Base-by-base conservation (phyloP, 169 alveolate species). In the Amoebophrya sp. region DNA sequence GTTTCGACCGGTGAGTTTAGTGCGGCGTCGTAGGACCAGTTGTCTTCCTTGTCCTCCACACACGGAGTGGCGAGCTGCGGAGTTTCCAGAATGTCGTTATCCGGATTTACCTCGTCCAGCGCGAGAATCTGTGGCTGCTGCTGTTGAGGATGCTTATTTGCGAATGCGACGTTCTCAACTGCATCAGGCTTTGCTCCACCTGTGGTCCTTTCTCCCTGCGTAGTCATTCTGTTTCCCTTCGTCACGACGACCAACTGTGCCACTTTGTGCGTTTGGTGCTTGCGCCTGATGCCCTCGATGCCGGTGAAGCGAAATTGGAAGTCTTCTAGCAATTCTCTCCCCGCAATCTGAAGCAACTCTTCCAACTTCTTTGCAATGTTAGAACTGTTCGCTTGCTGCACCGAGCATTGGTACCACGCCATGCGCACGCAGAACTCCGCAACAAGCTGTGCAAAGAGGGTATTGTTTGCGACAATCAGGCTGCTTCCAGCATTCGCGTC, bases 211-310 rank as follows among this genome's bases (percentile, higher is more conserved):
- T n/a, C n/a, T n/a, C n/a, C n/a, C n/a, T n/a, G n/a, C n/a, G n/a
- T n/a, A n/a, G n/a, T n/a, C n/a, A n/a, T n/a, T n/a, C n/a, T n/a
- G n/a, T 18, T 47, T 7, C 66, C 7, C 66, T 47, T 47, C 66
- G 83, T 66, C 32, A 66, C 83, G 35, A 66, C 83, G 35, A 66
- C 83, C 39, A 66, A n/a, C 83, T 66, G 83, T 25, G 83, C 83
- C 7, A 66, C 35, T 7, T 25, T 66, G 83, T 66, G 29, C 18
- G 2, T 18, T 25, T 66, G 83, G 83, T 66, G 35, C 32, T 66
- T 66, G 83, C 83, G 83, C 7, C 83, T 2, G 83, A 66, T 25
- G 1, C 83, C 83, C 83, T 66, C 83, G 10, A 66, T 66, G 32
- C 83, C 83, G 29, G 83, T 66, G 83, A 66, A 66, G 2, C 18